These are phyloP conservation scores for Linum tenue DNA, from an alignment of 345 rosid genomes.

Conservation along the genomic window DNA sequence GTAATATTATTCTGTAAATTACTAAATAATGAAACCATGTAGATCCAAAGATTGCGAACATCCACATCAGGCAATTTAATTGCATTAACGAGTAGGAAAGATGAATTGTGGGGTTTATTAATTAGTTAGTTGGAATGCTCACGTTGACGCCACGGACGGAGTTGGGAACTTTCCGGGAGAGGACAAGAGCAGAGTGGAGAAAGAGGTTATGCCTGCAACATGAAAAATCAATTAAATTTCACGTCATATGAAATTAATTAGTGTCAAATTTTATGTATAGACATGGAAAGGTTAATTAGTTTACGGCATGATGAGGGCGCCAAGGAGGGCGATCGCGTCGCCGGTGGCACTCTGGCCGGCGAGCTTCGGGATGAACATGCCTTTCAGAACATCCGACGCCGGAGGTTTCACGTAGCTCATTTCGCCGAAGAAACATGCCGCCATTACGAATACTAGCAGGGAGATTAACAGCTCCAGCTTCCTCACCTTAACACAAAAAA, in stretches of 20 bases:
- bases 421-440: slow-evolving; percentile 38
- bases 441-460: slow-evolving; percentile 37
- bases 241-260: no score
- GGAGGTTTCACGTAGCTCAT: slow-evolving; percentile 45
- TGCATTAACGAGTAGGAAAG: background rate
- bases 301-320: slow-evolving; percentile 51
- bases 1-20: background rate
- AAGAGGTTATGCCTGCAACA: slow-evolving; percentile 37
- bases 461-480: slow-evolving; percentile 38
- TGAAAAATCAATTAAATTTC: background rate
- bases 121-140: background rate
- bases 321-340: slow-evolving; percentile 39
- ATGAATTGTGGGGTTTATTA: no score
- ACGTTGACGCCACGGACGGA: slow-evolving; percentile 39
- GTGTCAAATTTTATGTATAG: background rate
- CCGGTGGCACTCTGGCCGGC: slow-evolving; percentile 32
- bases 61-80: no score
- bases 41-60: no score
- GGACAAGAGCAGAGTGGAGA: slow-evolving; percentile 43
- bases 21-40: background rate
- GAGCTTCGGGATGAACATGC: slow-evolving; percentile 42
- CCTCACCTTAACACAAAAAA: no score
- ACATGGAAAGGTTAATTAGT: no score
- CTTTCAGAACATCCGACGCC: slow-evolving; percentile 30
- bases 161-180: slow-evolving; percentile 34